A percentile compares a stretch with the other conserved stretches of the same genome.
Evolutionary conservation across 495 filamentous ascomycete genomes (phyloP).

Genomic region (Diplogelasinospora grovesii): DNA sequence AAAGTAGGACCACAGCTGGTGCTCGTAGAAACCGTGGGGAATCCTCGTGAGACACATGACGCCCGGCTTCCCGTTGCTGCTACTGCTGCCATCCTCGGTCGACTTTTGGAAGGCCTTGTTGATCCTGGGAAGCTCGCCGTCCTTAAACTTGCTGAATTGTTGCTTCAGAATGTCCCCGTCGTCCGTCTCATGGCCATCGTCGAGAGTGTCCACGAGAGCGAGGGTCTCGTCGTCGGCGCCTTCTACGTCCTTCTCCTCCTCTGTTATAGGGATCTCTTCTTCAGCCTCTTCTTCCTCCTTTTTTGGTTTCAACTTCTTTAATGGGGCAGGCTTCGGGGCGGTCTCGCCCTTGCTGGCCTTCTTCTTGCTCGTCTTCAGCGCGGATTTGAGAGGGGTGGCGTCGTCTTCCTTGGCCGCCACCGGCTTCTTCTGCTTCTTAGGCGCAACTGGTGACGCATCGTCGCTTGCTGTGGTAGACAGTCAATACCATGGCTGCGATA

Average conservation of each 20-base stretch:
- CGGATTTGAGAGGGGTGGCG: not conserved
- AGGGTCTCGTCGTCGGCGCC: conserved; percentile 41
- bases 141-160: conserved; percentile 40
- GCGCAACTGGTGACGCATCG: conserved; percentile 35
- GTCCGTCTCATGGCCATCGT: conserved; percentile 64
- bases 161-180: conserved; percentile 48
- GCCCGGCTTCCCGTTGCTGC: conserved; percentile 52
- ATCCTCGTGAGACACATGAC: conserved; percentile 86
- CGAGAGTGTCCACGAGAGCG: conserved; percentile 66
- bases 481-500: not conserved
- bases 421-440: conserved; percentile 33
- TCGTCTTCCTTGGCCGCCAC: conserved; percentile 9
- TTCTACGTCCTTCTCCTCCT: conserved; percentile 15
- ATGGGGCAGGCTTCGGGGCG: conserved; percentile 9
- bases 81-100: conserved; percentile 44
- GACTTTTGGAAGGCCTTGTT: conserved; percentile 56
- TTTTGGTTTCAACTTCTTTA: conserved; percentile 28
- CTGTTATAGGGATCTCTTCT: conserved; percentile 11
- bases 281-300: conserved; percentile 20
- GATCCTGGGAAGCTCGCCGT: conserved; percentile 54
- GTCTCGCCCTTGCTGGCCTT: conserved; percentile 6
- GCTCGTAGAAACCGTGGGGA: conserved; percentile 93
- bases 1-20: conserved; percentile 91
- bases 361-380: conserved; percentile 12
- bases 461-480: conserved; percentile 23